phyloP scores from a whole-genome alignment of 106 monocot genomes.

The Dioscorea dumetorum region DNA sequence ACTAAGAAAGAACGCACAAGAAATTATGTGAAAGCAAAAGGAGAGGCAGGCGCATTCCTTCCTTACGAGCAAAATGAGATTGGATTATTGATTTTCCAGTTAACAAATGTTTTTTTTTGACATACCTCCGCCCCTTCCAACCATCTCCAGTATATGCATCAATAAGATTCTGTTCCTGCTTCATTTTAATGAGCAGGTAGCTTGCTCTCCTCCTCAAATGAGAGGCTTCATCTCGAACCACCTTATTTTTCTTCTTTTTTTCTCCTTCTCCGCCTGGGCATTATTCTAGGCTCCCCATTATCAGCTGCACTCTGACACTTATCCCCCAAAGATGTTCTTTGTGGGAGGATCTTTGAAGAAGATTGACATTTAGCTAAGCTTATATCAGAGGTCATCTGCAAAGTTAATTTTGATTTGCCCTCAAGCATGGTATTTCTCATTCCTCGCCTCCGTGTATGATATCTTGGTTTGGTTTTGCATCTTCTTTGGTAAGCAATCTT shows the following conservation, averaged over 20 bases:
- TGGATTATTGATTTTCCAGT: no score
- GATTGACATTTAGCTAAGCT: slow-evolving; percentile 5
- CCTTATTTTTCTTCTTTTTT: slow-evolving; percentile 41
- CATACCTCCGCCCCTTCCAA: slow-evolving; percentile 86
- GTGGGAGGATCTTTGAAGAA: slow-evolving; percentile 2
- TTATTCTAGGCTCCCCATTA: slow-evolving; percentile 10
- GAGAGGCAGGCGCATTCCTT: no score
- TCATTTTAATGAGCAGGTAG: slow-evolving; percentile 76
- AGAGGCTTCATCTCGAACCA: slow-evolving; percentile 58
- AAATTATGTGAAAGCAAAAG: no score
- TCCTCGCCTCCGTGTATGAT: slow-evolving; percentile 5
- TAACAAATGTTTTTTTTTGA: background rate
- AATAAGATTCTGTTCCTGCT: slow-evolving; percentile 77
- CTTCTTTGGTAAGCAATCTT: slow-evolving; percentile 16
- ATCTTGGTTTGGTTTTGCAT: slow-evolving; percentile 9
- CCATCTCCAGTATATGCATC: slow-evolving; percentile 92
- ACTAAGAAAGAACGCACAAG: no score
- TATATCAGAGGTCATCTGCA: slow-evolving; percentile 2
- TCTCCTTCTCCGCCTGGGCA: slow-evolving; percentile 16
- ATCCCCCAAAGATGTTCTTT: slow-evolving; percentile 2
- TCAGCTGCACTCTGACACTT: slow-evolving; percentile 3
- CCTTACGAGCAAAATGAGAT: no score
- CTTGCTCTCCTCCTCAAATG: slow-evolving; percentile 62
- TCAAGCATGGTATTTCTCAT: slow-evolving; percentile 13
- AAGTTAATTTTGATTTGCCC: slow-evolving; percentile 6